phyloP scores from a whole-genome alignment of 2,329 filamentous ascomycete species.

The Phialocephala sp. region DNA sequence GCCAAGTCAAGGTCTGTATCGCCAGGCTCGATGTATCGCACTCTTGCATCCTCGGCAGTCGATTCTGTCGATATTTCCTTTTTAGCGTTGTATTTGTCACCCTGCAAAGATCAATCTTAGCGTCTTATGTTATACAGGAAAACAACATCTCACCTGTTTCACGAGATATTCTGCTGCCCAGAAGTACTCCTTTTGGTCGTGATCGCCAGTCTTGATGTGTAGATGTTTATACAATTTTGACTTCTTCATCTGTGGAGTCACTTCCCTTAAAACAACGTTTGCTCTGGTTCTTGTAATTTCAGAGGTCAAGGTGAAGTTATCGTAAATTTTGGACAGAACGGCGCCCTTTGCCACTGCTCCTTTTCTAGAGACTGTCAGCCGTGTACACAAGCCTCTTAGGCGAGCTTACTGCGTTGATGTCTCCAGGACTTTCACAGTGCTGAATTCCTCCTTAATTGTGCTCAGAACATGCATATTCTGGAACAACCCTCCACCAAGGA shows the following conservation, averaged over 20 bases:
- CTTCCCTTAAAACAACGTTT: constrained; percentile 11
- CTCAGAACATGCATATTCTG: constrained; percentile 12
- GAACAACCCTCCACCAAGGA: constrained; percentile 26
- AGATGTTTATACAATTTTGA: not conserved
- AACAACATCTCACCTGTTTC: not conserved
- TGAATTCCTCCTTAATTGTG: constrained; percentile 10
- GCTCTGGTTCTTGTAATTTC: constrained; percentile 13
- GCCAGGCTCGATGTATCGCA: not conserved
- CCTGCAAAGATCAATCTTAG: not conserved
- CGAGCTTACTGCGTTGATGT: constrained; percentile 5
- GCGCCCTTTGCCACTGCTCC: constrained; percentile 23
- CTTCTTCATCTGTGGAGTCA: constrained; percentile 1
- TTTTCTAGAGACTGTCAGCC: constrained; percentile 16
- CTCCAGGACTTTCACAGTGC: not conserved
- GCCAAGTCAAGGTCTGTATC: constrained; percentile 2
- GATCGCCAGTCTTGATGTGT: not conserved
- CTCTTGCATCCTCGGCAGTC: not conserved
- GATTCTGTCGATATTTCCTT: not conserved
- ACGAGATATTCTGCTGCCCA: not conserved
- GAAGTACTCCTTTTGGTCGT: not conserved
- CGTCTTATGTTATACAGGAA: not conserved
- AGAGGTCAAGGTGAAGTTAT: constrained; percentile 13
- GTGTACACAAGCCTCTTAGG: not conserved
- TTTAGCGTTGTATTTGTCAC: not conserved
- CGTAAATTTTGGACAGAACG: constrained; percentile 15